A percentile compares a stretch with the other conserved stretches of the same genome.
Evolutionary conservation across 2,329 filamentous ascomycete genomes (phyloP).

Genomic region (Colletotrichum phormii): DNA sequence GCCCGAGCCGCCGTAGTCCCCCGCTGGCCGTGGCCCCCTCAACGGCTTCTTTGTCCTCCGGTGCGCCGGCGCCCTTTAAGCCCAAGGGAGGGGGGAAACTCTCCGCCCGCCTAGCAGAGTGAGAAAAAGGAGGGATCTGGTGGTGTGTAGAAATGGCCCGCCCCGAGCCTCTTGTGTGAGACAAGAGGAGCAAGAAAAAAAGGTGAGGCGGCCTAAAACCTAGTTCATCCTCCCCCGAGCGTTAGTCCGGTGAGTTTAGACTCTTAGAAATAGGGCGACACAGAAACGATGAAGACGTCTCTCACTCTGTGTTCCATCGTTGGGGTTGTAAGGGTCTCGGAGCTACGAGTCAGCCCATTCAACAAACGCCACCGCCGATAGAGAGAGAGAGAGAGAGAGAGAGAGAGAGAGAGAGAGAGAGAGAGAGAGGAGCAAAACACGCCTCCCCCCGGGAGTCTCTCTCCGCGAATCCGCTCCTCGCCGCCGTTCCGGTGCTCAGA

Average conservation of each 20-base stretch:
- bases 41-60: slow-evolving; percentile 5
- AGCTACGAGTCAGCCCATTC: slow-evolving; percentile 15
- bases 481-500: slow-evolving; percentile 8
- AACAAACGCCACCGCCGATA: background rate
- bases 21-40: too few species aligned
- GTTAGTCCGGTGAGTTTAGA: background rate
- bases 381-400: background rate
- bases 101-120: background rate
- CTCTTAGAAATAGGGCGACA: background rate
- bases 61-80: background rate
- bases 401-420: too few species aligned
- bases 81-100: background rate
- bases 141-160: background rate
- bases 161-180: background rate
- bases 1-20: background rate
- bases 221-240: background rate
- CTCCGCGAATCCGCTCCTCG: background rate
- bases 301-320: background rate
- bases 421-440: too few species aligned
- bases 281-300: background rate
- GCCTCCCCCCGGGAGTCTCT: background rate
- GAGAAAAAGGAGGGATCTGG: background rate
- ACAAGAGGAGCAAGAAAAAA: background rate
- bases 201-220: background rate
- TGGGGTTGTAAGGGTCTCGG: background rate